phyloP scores from a whole-genome alignment of 176 grass and related monocot genomes.

The Bolboschoenus planiculmis region DNA sequence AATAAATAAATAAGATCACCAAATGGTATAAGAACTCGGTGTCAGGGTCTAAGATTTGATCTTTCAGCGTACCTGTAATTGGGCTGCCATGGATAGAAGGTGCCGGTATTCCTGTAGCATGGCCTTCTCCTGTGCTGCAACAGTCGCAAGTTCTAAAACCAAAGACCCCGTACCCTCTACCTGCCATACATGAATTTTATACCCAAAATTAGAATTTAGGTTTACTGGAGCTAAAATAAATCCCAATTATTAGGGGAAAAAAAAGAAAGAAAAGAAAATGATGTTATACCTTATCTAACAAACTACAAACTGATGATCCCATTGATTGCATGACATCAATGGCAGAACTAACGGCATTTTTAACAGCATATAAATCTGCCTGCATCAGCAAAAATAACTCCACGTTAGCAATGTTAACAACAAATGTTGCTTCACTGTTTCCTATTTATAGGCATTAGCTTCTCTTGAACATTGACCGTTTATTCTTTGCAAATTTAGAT shows the following conservation, averaged over 20 bases:
- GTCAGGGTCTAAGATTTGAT: neutral
- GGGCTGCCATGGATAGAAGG: constrained; percentile 50
- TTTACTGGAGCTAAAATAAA: neutral
- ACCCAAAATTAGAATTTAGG: constrained; percentile 7
- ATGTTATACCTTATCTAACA: constrained; percentile 66
- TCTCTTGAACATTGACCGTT: neutral
- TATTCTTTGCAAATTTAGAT: neutral
- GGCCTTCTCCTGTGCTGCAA: constrained; percentile 56
- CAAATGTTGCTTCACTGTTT: neutral
- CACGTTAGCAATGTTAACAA: constrained; percentile 20
- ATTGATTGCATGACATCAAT: constrained; percentile 91
- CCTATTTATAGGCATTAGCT: neutral
- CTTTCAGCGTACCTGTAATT: constrained; percentile 53
- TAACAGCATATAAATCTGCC: constrained; percentile 67
- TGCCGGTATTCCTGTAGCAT: constrained; percentile 87
- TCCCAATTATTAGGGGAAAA: neutral
- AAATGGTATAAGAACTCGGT: neutral
- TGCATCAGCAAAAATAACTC: constrained; percentile 23
- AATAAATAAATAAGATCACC: neutral
- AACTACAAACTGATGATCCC: constrained; percentile 58
- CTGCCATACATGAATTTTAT: constrained; percentile 37
- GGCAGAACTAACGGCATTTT: constrained; percentile 77
- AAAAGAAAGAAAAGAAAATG: neutral
- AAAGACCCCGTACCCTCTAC: constrained; percentile 35
- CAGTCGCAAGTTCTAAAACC: constrained; percentile 53